These are phyloP conservation scores for Sporisorium scitamineum DNA, from an alignment of 1,284 basidiomycete species.

Conservation along the genomic window DNA sequence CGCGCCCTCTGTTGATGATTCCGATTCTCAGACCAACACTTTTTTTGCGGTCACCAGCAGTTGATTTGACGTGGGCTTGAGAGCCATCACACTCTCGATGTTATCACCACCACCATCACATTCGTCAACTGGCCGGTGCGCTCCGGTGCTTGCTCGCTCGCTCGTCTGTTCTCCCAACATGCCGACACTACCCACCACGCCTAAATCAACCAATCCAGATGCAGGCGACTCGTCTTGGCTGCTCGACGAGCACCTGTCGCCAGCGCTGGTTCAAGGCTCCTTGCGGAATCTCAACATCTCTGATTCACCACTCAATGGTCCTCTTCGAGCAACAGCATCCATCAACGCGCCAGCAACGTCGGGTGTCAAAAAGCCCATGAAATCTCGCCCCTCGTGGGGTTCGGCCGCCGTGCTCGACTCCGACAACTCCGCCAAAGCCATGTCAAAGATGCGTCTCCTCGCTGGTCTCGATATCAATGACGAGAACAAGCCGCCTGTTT, in stretches of 20 bases:
- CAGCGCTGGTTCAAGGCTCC: slow-evolving; percentile 32
- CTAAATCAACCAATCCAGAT: slow-evolving; percentile 24
- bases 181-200: slow-evolving; percentile 42
- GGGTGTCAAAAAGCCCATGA: slow-evolving; percentile 30
- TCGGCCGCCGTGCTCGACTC: slow-evolving; percentile 41
- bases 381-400: slow-evolving; percentile 45
- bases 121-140: neutral
- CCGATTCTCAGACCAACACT: slow-evolving; percentile 9
- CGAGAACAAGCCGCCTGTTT: slow-evolving; percentile 46
- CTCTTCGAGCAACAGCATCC: slow-evolving; percentile 18
- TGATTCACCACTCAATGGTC: slow-evolving; percentile 36
- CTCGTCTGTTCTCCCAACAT: slow-evolving; percentile 11
- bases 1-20: slow-evolving; percentile 4
- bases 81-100: too few species aligned
- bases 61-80: too few species aligned
- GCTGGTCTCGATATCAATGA: slow-evolving; percentile 41
- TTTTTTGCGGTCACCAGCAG: neutral
- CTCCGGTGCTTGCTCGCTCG: neutral
- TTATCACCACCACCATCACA: neutral
- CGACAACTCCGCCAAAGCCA: slow-evolving; percentile 28
- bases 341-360: slow-evolving; percentile 5
- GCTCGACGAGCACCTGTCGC: slow-evolving; percentile 43
- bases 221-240: slow-evolving; percentile 43
- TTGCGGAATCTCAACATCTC: slow-evolving; percentile 45
- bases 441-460: slow-evolving; percentile 44